Evolutionary conservation across 2,329 filamentous ascomycete genomes (phyloP).

Genomic region (Aspergillus jensenii): DNA sequence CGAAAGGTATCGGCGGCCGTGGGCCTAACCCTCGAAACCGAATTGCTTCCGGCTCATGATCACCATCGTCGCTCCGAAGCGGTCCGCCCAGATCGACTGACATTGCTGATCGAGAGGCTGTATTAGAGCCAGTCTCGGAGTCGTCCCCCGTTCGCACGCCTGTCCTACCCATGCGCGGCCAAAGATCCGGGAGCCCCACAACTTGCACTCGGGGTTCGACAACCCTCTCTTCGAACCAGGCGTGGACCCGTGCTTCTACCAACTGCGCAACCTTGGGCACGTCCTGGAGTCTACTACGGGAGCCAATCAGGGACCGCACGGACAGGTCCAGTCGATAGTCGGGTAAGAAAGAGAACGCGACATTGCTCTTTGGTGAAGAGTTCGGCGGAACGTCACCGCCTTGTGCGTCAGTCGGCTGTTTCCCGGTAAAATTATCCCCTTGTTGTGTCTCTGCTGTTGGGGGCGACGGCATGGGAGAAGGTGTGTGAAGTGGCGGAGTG

Average conservation of each 20-base stretch:
- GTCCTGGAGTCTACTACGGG: slow-evolving; percentile 62
- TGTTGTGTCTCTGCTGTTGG: slow-evolving; percentile 21
- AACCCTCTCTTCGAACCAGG: slow-evolving; percentile 67
- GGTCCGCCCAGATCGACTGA: slow-evolving; percentile 27
- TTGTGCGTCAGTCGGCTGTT: slow-evolving; percentile 10
- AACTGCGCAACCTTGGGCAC: slow-evolving; percentile 67
- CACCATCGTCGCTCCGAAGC: slow-evolving; percentile 22
- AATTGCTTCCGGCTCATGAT: slow-evolving; percentile 32
- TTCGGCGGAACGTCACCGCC: slow-evolving; percentile 19
- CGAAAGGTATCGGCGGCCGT: slow-evolving; percentile 31
- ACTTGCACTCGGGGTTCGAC: slow-evolving; percentile 67
- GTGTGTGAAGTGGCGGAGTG: slow-evolving; percentile 36
- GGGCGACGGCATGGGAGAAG: slow-evolving; percentile 31
- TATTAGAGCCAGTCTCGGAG: slow-evolving; percentile 36
- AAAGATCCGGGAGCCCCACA: slow-evolving; percentile 61
- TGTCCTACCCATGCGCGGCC: slow-evolving; percentile 57
- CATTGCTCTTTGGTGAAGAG: slow-evolving; percentile 72
- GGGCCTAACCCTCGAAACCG: slow-evolving; percentile 33
- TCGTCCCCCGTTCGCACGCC: slow-evolving; percentile 46
- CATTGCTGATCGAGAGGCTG: slow-evolving; percentile 30
- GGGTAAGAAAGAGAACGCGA: slow-evolving; percentile 82
- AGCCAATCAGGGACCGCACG: slow-evolving; percentile 64
- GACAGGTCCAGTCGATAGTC: slow-evolving; percentile 66
- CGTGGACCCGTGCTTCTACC: slow-evolving; percentile 63
- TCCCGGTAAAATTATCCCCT: neutral